phyloP scores from a whole-genome alignment of 176 grass and related monocot genomes.

The Neostapfia colusana region DNA sequence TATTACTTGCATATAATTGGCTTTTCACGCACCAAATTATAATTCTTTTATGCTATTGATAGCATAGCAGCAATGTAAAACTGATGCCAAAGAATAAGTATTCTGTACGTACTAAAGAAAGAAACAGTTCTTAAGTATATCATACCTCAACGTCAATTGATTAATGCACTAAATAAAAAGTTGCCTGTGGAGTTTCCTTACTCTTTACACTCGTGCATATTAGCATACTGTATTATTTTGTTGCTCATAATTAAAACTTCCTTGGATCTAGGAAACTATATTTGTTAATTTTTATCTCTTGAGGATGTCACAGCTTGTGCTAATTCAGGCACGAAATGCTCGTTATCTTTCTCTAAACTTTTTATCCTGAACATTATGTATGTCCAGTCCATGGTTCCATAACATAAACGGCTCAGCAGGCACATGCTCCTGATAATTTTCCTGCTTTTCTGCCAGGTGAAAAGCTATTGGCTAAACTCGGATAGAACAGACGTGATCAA shows the following conservation, averaged over 20 bases:
- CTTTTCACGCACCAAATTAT: neutral
- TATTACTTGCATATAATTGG: constrained; percentile 1
- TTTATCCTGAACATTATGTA: neutral
- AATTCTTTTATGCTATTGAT: neutral
- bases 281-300: neutral
- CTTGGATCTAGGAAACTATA: neutral
- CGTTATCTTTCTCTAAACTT: neutral
- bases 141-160: neutral
- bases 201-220: neutral
- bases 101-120: neutral
- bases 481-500: constrained; percentile 84
- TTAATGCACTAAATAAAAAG: neutral
- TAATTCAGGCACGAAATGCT: no score
- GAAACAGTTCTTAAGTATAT: neutral
- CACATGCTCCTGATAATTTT: constrained; percentile 14
- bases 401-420: neutral
- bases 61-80: neutral
- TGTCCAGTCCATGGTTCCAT: neutral
- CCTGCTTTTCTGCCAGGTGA: constrained; percentile 54
- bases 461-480: constrained; percentile 98
- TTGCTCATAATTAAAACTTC: constrained; percentile 1
- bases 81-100: constrained; percentile 8
- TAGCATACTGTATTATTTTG: neutral
- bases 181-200: neutral
- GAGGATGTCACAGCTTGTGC: no score